Evolutionary conservation across 1,284 basidiomycete species (phyloP).

Genomic region (Amylostereum chailletii): DNA sequence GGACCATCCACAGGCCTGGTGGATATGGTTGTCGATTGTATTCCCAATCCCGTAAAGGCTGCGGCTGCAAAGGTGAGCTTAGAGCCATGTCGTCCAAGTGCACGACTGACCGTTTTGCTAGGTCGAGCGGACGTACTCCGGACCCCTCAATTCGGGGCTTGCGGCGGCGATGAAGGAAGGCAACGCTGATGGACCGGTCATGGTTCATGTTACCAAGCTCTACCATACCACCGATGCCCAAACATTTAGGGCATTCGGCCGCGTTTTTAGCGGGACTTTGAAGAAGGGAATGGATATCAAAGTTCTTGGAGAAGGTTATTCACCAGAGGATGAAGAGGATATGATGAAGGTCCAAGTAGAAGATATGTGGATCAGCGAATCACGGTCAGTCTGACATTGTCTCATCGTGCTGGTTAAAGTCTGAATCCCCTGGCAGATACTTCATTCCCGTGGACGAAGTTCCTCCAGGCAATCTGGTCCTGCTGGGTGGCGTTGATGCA

Average conservation of each 20-base stretch:
- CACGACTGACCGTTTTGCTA: constrained; percentile 18
- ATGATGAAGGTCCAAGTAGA: constrained; percentile 87
- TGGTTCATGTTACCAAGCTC: constrained; percentile 90
- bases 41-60: constrained; percentile 77
- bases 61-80: constrained; percentile 62
- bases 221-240: constrained; percentile 95
- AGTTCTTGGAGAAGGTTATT: constrained; percentile 96
- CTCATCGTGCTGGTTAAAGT: constrained; percentile 7
- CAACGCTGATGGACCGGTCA: constrained; percentile 79
- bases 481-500: constrained; percentile 88
- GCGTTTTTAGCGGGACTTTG: constrained; percentile 89
- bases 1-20: constrained; percentile 83
- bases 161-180: constrained; percentile 78
- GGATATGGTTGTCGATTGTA: constrained; percentile 85
- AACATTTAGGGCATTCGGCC: constrained; percentile 92
- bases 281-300: constrained; percentile 80
- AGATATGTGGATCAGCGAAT: constrained; percentile 84
- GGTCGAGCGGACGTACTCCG: constrained; percentile 80
- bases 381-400: constrained; percentile 46
- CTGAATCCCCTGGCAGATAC: constrained; percentile 46
- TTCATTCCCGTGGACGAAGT: constrained; percentile 83
- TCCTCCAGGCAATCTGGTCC: constrained; percentile 87
- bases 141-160: constrained; percentile 74
- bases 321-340: constrained; percentile 97
- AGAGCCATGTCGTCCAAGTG: not conserved